Conservation (phyloP, 2,329 filamentous ascomycete genomes). For the Chaetomium olivaceum region DNA sequence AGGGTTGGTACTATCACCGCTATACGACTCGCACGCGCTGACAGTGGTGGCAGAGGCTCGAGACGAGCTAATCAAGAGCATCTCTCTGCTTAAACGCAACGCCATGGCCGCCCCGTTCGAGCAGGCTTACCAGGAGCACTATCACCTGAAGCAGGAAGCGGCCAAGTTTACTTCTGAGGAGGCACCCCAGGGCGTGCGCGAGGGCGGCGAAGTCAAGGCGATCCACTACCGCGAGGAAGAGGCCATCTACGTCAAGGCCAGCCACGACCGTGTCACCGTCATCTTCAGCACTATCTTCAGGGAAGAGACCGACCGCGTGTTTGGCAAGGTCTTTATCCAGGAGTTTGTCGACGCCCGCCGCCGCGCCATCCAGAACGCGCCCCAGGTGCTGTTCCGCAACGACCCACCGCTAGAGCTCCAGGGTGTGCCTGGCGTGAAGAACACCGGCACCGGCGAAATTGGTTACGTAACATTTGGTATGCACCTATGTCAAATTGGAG, state of each 20-base stretch:
- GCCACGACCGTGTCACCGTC: conserved; percentile 94
- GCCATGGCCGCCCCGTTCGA: conserved; percentile 99
- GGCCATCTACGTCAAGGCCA: conserved; percentile 97
- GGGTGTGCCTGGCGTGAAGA: conserved; percentile 77
- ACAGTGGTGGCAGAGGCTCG: conserved; percentile 62
- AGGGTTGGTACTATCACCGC: conserved; percentile 53
- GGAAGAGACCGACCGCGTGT: conserved; percentile 96
- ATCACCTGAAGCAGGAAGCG: conserved; percentile 80
- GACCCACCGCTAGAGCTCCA: conserved; percentile 92
- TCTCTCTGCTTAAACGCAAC: conserved; percentile 94
- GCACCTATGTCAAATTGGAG: conserved; percentile 29
- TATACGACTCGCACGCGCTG: neutral
- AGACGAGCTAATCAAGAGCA: conserved; percentile 81
- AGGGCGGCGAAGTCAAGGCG: conserved; percentile 90
- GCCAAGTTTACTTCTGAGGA: conserved; percentile 92
- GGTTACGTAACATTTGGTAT: conserved; percentile 98
- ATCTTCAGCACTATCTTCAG: conserved; percentile 99
- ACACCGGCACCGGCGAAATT: conserved; percentile 77
- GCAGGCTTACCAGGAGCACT: conserved; percentile 91
- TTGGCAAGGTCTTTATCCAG: conserved; percentile 97
- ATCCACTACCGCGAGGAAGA: conserved; percentile 99
- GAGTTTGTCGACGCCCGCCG: conserved; percentile 97
- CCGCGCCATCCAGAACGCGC: conserved; percentile 95
- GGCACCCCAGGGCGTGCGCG: conserved; percentile 83
- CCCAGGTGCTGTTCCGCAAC: conserved; percentile 93